Evolutionary conservation across 495 filamentous ascomycete genomes (phyloP).

Genomic region (Parathielavia hyrcaniae): DNA sequence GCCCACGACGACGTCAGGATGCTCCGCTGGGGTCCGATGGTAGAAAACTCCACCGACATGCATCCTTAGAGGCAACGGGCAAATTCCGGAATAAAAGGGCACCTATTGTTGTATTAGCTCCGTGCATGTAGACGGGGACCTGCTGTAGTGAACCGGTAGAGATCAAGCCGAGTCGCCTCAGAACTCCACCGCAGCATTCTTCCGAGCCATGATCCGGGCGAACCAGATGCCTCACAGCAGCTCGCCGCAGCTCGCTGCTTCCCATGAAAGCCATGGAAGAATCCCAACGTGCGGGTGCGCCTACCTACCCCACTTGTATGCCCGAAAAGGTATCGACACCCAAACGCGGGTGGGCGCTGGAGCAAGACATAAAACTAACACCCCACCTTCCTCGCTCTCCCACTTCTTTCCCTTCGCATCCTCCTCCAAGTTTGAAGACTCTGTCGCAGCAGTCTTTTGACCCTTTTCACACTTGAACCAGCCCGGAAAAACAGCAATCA

Average conservation of each 20-base stretch:
- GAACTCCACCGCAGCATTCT: constrained; percentile 28
- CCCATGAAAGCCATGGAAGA: constrained; percentile 1
- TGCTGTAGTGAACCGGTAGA: constrained; percentile 14
- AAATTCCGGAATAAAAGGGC: constrained; percentile 19
- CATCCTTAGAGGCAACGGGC: constrained; percentile 13
- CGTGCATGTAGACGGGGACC: constrained; percentile 7
- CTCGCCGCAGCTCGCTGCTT: constrained; percentile 16
- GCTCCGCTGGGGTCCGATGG: constrained; percentile 8
- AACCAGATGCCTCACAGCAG: constrained; percentile 25
- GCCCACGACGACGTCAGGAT: constrained; percentile 19
- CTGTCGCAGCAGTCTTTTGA: not conserved
- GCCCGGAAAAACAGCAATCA: constrained; percentile 50
- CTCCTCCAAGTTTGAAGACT: constrained; percentile 13
- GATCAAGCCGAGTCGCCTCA: constrained; percentile 15
- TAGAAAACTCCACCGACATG: not conserved
- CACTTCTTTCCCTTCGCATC: constrained; percentile 27
- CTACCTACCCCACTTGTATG: constrained; percentile 26
- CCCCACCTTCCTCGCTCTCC: constrained; percentile 32
- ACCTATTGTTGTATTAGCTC: no score
- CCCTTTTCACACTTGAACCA: constrained; percentile 25
- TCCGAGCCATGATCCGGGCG: no score
- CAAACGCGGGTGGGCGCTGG: constrained; percentile 15
- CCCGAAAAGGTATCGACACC: constrained; percentile 19
- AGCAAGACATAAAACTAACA: constrained; percentile 29
- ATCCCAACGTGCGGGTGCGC: not conserved